Conservation (phyloP, 2,329 filamentous ascomycete genomes). For the Thermothelomyces thermophilus region DNA sequence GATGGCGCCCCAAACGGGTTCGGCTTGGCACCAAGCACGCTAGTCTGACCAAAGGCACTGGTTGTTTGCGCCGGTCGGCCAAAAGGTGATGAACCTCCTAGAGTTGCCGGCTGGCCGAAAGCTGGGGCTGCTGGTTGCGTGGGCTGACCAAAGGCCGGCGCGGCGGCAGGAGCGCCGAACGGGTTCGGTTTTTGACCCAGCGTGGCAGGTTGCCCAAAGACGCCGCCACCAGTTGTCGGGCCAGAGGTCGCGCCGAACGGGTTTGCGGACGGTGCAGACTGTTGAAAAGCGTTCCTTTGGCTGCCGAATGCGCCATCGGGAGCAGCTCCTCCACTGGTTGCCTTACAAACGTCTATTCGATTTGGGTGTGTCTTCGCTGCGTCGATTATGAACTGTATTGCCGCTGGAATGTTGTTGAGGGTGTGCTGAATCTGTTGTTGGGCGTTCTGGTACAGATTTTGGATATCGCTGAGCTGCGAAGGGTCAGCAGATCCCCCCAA, state of each 20-base stretch:
- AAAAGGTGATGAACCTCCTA: conserved; percentile 23
- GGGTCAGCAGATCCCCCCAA: conserved; percentile 15
- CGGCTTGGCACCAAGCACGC: conserved; percentile 22
- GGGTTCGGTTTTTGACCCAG: conserved; percentile 31
- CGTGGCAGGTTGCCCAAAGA: conserved; percentile 37
- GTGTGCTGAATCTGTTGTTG: conserved; percentile 67
- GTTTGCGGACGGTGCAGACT: conserved; percentile 22
- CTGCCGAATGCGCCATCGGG: conserved; percentile 29
- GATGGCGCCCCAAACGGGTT: conserved; percentile 31
- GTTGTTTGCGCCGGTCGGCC: conserved; percentile 24
- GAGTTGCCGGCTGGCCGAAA: conserved; percentile 33
- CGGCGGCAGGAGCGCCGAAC: conserved; percentile 44
- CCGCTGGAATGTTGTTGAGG: conserved; percentile 62
- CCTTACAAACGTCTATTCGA: conserved; percentile 56
- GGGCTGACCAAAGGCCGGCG: conserved; percentile 30
- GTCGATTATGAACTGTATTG: conserved; percentile 61
- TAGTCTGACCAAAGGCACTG: conserved; percentile 28
- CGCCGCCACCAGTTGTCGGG: conserved; percentile 8
- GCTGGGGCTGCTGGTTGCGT: conserved; percentile 26
- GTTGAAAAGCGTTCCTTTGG: conserved; percentile 38
- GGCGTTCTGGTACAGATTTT: conserved; percentile 56
- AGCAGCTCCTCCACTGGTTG: conserved; percentile 32
- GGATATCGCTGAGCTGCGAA: conserved; percentile 52
- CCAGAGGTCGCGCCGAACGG: conserved; percentile 38
- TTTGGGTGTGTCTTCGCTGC: conserved; percentile 69